phyloP scores from a whole-genome alignment of 1,139 yeast species.

The Barnettozyma hawaiiensis region DNA sequence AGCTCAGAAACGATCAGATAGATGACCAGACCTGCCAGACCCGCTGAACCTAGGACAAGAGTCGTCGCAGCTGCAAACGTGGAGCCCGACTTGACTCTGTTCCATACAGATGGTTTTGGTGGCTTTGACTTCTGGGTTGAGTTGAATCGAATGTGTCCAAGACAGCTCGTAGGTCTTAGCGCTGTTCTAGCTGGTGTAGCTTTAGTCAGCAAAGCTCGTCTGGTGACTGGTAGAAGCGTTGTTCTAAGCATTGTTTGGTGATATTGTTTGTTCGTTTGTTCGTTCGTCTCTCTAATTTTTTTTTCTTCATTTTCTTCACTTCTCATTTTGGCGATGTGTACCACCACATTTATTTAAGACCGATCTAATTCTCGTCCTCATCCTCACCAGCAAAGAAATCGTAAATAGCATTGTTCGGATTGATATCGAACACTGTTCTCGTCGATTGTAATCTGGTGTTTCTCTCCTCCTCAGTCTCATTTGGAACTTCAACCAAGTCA shows the following conservation, averaged over 20 bases:
- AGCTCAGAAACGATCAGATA: slow-evolving; percentile 74
- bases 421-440: slow-evolving; percentile 34
- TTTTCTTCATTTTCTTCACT: not conserved
- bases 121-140: not conserved
- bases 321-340: not conserved
- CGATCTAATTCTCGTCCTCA: slow-evolving; percentile 4
- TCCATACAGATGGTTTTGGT: slow-evolving; percentile 28
- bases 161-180: not conserved
- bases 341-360: too few relatives aligned
- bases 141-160: not conserved
- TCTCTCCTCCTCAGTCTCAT: slow-evolving; percentile 27
- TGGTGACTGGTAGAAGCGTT: not conserved
- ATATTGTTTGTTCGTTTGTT: too few relatives aligned
- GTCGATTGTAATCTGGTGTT: slow-evolving; percentile 28
- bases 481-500: slow-evolving; percentile 29
- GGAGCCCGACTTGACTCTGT: slow-evolving; percentile 46
- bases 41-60: slow-evolving; percentile 62
- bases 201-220: not conserved
- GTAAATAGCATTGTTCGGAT: slow-evolving; percentile 82
- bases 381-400: slow-evolving; percentile 30
- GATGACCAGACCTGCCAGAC: slow-evolving; percentile 62
- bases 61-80: slow-evolving; percentile 58
- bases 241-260: not conserved
- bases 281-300: not conserved
- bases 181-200: not conserved